Percentiles rank a stretch among this genome's conserved stretches.
Evolutionary conservation across 2,329 filamentous ascomycete genomes (phyloP).

Genomic region (Aureobasidium namibiae): DNA sequence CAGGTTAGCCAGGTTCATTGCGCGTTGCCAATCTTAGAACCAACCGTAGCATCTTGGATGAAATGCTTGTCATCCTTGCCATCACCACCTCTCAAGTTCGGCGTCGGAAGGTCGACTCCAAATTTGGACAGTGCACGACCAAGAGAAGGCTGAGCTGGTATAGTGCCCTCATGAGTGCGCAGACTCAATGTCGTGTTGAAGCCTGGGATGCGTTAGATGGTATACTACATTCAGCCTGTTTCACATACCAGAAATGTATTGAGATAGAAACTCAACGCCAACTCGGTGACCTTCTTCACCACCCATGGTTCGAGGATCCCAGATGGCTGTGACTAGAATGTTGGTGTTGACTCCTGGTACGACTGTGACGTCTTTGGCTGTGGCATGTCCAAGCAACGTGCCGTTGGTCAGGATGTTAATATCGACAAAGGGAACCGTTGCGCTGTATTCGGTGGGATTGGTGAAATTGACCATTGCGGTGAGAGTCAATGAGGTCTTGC

Average conservation of each 20-base stretch:
- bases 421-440: constrained; percentile 70
- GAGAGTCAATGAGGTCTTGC: constrained; percentile 60
- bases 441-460: constrained; percentile 83
- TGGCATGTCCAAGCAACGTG: constrained; percentile 67
- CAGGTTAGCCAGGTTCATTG: background rate
- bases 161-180: constrained; percentile 59
- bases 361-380: constrained; percentile 55
- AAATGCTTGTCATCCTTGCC: constrained; percentile 52
- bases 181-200: constrained; percentile 75
- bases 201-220: constrained; percentile 34
- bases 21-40: background rate
- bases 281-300: constrained; percentile 53
- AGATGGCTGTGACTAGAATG: constrained; percentile 59
- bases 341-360: constrained; percentile 63
- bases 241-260: constrained; percentile 65
- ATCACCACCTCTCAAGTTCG: constrained; percentile 46
- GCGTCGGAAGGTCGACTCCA: constrained; percentile 62
- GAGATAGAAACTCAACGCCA: constrained; percentile 68
- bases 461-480: constrained; percentile 71
- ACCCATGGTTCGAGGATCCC: constrained; percentile 60
- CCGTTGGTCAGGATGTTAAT: constrained; percentile 68
- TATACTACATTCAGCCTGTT: too few relatives aligned
- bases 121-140: constrained; percentile 66
- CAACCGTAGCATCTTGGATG: constrained; percentile 68
- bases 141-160: constrained; percentile 65